phyloP scores from a whole-genome alignment of 2,329 filamentous ascomycete species.

The Exophiala bonariae region DNA sequence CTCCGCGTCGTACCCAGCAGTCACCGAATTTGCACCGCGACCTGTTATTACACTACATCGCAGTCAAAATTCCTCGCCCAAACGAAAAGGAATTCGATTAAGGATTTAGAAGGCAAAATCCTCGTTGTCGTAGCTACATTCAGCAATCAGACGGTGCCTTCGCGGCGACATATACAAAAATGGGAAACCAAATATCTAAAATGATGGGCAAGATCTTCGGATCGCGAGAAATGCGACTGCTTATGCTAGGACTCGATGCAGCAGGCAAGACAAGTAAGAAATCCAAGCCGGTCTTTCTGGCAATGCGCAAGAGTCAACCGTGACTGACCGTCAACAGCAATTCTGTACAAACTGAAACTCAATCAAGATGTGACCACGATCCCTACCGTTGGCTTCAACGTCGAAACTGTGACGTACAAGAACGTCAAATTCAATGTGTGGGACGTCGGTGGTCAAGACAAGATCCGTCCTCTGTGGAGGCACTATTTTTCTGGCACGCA shows the following conservation, averaged over 20 bases:
- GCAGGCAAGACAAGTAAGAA: slow-evolving; percentile 86
- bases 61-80: too few relatives aligned
- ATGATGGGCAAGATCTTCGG: slow-evolving; percentile 99
- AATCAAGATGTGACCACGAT: slow-evolving; percentile 98
- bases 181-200: slow-evolving; percentile 93
- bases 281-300: neutral
- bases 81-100: too few relatives aligned
- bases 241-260: slow-evolving; percentile 97
- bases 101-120: too few relatives aligned
- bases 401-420: slow-evolving; percentile 98
- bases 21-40: too few relatives aligned
- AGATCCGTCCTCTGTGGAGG: slow-evolving; percentile 95
- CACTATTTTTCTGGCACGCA: slow-evolving; percentile 97
- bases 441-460: slow-evolving; percentile 98
- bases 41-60: too few relatives aligned
- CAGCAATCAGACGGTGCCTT: too few relatives aligned
- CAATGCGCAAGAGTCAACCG: too few relatives aligned
- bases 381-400: slow-evolving; percentile 98
- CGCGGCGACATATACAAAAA: slow-evolving; percentile 47
- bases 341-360: slow-evolving; percentile 98
- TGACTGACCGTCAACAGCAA: slow-evolving; percentile 53
- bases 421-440: slow-evolving; percentile 99
- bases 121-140: too few relatives aligned
- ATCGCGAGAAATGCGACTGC: slow-evolving; percentile 96
- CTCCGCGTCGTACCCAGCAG: too few relatives aligned